Conservation (phyloP, 2,329 filamentous ascomycete genomes). For the Elsinoe necatrix region DNA sequence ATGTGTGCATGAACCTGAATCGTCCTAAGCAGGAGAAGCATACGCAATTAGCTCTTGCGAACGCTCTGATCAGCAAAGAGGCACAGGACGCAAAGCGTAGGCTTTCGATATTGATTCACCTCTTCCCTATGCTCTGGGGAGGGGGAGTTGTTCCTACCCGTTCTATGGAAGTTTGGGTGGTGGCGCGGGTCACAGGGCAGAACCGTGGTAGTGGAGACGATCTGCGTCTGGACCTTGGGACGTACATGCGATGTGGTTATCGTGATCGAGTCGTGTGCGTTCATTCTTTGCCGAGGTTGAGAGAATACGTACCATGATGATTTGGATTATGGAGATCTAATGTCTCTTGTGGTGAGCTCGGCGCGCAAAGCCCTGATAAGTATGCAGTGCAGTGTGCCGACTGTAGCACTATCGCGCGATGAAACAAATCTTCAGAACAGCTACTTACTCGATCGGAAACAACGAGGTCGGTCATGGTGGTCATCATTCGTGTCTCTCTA, state of each 20-base stretch:
- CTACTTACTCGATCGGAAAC: too few relatives aligned
- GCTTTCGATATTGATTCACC: conserved; percentile 11
- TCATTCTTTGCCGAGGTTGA: too few relatives aligned
- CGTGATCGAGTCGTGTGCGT: background rate
- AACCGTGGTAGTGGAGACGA: conserved; percentile 2
- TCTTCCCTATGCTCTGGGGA: background rate
- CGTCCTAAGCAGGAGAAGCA: background rate
- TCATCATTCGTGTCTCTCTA: conserved; percentile 4
- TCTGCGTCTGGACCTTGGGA: background rate
- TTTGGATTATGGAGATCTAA: too few relatives aligned
- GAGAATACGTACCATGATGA: too few relatives aligned
- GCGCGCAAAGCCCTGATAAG: too few relatives aligned
- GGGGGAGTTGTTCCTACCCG: background rate
- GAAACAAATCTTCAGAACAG: too few relatives aligned
- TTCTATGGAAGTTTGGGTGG: conserved; percentile 7
- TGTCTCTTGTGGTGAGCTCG: too few relatives aligned
- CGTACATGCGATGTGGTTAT: background rate
- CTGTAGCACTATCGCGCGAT: too few relatives aligned
- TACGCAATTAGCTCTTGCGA: background rate
- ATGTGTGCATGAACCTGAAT: background rate
- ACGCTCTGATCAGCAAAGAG: background rate
- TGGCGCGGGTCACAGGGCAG: background rate
- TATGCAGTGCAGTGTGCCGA: too few relatives aligned
- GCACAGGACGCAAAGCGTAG: background rate
- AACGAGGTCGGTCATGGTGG: background rate